Conservation (phyloP, 1,284 basidiomycete genomes). For the Pascua guehoae region DNA sequence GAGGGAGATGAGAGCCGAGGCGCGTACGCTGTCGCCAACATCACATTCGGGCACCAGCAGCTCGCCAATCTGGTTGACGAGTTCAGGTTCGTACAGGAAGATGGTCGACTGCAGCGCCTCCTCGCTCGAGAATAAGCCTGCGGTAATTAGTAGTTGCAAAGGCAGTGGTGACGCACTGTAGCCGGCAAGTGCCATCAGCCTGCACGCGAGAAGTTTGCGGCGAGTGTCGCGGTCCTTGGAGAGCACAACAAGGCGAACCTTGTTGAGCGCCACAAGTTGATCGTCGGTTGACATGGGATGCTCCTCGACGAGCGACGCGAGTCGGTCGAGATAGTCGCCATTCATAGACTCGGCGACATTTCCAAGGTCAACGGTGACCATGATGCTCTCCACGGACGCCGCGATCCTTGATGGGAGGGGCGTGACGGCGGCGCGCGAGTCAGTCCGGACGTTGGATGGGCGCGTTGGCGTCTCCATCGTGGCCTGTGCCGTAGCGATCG, state of each 20-base stretch:
- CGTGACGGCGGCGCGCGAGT: slow-evolving; percentile 5
- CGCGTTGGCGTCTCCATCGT: slow-evolving; percentile 26
- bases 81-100: slow-evolving; percentile 87
- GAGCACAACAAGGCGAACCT: slow-evolving; percentile 72
- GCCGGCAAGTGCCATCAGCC: slow-evolving; percentile 83
- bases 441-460: slow-evolving; percentile 8
- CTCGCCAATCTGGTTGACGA: slow-evolving; percentile 82
- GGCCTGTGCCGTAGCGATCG: neutral
- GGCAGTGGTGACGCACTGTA: slow-evolving; percentile 53
- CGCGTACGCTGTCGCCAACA: slow-evolving; percentile 62
- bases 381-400: slow-evolving; percentile 9
- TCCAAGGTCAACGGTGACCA: slow-evolving; percentile 39
- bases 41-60: slow-evolving; percentile 68
- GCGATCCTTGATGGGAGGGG: slow-evolving; percentile 5
- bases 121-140: slow-evolving; percentile 71
- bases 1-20: slow-evolving; percentile 78
- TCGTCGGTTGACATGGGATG: slow-evolving; percentile 75
- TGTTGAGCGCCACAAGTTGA: slow-evolving; percentile 84
- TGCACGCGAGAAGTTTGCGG: slow-evolving; percentile 73
- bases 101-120: slow-evolving; percentile 71
- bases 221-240: slow-evolving; percentile 61
- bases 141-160: slow-evolving; percentile 8
- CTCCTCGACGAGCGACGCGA: slow-evolving; percentile 69
- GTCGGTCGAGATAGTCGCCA: slow-evolving; percentile 53
- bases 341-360: slow-evolving; percentile 16